A percentile compares a stretch with the other conserved stretches of the same genome.
phyloP scores from a whole-genome alignment of 331 rosid species.

The Rhamnella rubrinervis region DNA sequence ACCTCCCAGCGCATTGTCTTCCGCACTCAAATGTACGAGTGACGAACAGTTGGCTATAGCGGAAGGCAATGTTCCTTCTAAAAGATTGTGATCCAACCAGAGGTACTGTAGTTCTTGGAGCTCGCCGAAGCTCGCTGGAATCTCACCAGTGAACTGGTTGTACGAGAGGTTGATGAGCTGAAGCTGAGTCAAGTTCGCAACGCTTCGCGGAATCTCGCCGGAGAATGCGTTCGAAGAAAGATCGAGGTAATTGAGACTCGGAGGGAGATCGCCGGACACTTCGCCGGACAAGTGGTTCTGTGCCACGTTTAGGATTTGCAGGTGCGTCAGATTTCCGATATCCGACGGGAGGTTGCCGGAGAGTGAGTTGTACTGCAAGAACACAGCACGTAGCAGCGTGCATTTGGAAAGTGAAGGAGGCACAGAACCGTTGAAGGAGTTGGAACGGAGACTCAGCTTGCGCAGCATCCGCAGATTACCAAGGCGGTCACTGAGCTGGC shows the following conservation, averaged over 20 bases:
- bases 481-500: conserved; percentile 59
- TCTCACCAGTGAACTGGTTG: conserved; percentile 64
- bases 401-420: conserved; percentile 68
- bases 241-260: conserved; percentile 56
- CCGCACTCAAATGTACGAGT: conserved; percentile 78
- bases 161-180: conserved; percentile 76
- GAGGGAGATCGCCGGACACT: conserved; percentile 52
- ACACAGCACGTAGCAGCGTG: conserved; percentile 55
- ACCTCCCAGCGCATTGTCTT: conserved; percentile 72
- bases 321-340: conserved; percentile 57
- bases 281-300: conserved; percentile 67
- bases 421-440: conserved; percentile 71
- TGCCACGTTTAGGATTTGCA: conserved; percentile 64
- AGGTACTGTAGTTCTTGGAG: conserved; percentile 74
- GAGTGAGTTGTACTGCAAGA: conserved; percentile 69
- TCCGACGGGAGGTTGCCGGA: conserved; percentile 68
- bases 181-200: conserved; percentile 49
- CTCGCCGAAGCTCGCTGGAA: conserved; percentile 75
- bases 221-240: conserved; percentile 75
- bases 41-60: conserved; percentile 81
- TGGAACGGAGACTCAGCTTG: conserved; percentile 73
- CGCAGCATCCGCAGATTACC: conserved; percentile 52
- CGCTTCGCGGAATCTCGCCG: conserved; percentile 61
- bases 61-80: conserved; percentile 81
- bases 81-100: conserved; percentile 76